phyloP scores from a whole-genome alignment of 2,329 filamentous ascomycete species.

The Talaromyces sp. region DNA sequence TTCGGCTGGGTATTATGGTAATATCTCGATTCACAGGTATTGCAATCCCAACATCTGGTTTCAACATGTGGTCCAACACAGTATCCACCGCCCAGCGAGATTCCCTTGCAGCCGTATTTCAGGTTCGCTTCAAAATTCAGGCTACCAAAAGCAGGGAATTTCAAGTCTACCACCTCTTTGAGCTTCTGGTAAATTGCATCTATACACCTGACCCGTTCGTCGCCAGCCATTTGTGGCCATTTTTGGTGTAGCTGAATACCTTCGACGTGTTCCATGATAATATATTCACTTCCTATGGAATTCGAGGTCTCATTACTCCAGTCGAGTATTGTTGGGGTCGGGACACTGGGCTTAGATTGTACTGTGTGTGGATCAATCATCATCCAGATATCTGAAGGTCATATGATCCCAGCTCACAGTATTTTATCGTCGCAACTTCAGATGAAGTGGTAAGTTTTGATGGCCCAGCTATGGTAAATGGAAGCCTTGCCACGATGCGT shows the following conservation, averaged over 20 bases:
- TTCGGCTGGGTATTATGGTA: slow-evolving; percentile 34
- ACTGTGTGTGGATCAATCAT: slow-evolving; percentile 25
- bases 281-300: slow-evolving; percentile 37
- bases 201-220: slow-evolving; percentile 27
- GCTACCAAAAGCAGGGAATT: slow-evolving; percentile 32
- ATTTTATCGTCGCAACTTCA: slow-evolving; percentile 47
- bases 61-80: slow-evolving; percentile 34
- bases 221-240: slow-evolving; percentile 31
- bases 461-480: slow-evolving; percentile 39
- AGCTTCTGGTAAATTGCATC: slow-evolving; percentile 19
- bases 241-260: slow-evolving; percentile 32
- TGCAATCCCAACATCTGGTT: slow-evolving; percentile 27
- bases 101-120: not conserved
- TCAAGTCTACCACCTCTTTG: slow-evolving; percentile 24
- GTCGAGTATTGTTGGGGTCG: slow-evolving; percentile 43
- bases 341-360: slow-evolving; percentile 37
- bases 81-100: slow-evolving; percentile 30
- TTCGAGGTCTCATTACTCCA: slow-evolving; percentile 40
- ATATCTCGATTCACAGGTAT: slow-evolving; percentile 25
- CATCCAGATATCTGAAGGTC: not conserved
- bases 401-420: slow-evolving; percentile 30
- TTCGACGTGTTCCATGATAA: slow-evolving; percentile 39
- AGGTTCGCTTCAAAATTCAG: slow-evolving; percentile 21
- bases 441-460: slow-evolving; percentile 38
- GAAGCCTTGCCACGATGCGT: slow-evolving; percentile 42